Evolutionary conservation across 805 yeast genomes (phyloP), one percentile per base, ranked within the genome.

Genomic region (Hanseniaspora nectarophila): DNA sequence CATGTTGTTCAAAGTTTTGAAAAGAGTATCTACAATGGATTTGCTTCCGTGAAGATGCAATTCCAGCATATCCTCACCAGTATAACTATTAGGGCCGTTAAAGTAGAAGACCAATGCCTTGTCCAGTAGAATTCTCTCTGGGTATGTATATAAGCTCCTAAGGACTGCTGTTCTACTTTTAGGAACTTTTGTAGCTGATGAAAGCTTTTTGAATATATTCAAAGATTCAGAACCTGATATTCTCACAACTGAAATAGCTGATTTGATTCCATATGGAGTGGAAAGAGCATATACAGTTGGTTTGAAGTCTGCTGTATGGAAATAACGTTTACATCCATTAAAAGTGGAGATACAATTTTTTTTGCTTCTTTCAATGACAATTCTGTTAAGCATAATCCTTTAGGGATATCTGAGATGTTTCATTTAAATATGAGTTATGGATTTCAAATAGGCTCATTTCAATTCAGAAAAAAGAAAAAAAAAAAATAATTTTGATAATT

Each of bases 31-130:
- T 2, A 85, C 76, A 1, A 90, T 86, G 0, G 97, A 96, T 12
- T 75, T 78, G 4, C 97, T 97, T 3, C 98, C 98, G 65, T 92
- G 98, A 2, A 85, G 66, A 61, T 92, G 97, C n/a, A 92, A 63
- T 60, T 92, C 98, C 9, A 89, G 69, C 24, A 83, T 59, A 59
- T 90, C 96, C 63, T 92, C 97, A 1, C 98, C 98, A 0, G 97
- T 92, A 60, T 81, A 92, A 0, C 95, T 81, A 13, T 73, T 69
- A 0, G 97, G 97, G 1, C 74, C 75, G 16, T 76, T 64, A 66
- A 90, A 89, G 60, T 68, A 81, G 1, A 88, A 60, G 0, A 82
- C 70, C 18, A 92, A 65, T 0, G 96, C 85, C 55, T 85, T 83
- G 66, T 92, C 98, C 8, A 92, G 65, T 2, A 89, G 58, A 2